Evolutionary conservation across 208 protist genomes (phyloP).

Genomic region (Herpetomonas tarakana): DNA sequence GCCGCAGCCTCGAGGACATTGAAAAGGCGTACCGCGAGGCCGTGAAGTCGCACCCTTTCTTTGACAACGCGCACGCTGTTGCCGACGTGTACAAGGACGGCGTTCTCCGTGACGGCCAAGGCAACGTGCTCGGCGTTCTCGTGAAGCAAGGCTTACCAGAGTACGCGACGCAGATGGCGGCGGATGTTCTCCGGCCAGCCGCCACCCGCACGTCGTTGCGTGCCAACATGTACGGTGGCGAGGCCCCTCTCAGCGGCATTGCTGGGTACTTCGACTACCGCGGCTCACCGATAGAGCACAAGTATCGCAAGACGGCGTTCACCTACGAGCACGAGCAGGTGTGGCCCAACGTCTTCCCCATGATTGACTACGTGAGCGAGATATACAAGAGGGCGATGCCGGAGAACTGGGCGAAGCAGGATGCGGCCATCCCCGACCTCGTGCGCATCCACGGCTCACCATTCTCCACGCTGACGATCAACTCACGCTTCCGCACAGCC

Average conservation of each 20-base stretch:
- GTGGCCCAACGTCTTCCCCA: slow-evolving; percentile 82
- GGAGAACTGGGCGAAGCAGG: slow-evolving; percentile 64
- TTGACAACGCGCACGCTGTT: slow-evolving; percentile 67
- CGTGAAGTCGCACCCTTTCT: slow-evolving; percentile 80
- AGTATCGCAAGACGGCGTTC: slow-evolving; percentile 86
- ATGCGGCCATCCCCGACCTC: slow-evolving; percentile 80
- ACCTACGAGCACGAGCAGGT: slow-evolving; percentile 60
- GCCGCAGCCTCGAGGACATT: slow-evolving; percentile 24
- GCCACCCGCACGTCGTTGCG: slow-evolving; percentile 66
- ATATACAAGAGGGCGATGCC: slow-evolving; percentile 72
- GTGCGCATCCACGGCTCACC: slow-evolving; percentile 85
- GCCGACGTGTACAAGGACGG: slow-evolving; percentile 62
- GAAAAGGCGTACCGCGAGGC: slow-evolving; percentile 54
- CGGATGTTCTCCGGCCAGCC: slow-evolving; percentile 64
- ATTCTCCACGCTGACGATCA: slow-evolving; percentile 91
- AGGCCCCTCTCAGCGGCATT: slow-evolving; percentile 83
- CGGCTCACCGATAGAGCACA: slow-evolving; percentile 79
- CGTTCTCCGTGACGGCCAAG: slow-evolving; percentile 65
- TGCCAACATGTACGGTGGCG: slow-evolving; percentile 74
- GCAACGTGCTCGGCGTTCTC: slow-evolving; percentile 58
- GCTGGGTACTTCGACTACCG: slow-evolving; percentile 91
- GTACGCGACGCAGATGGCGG: slow-evolving; percentile 55
- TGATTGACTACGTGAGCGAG: slow-evolving; percentile 86
- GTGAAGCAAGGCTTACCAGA: slow-evolving; percentile 62
- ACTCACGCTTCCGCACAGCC: slow-evolving; percentile 88